Evolutionary conservation across 2,329 filamentous ascomycete genomes (phyloP).

Genomic region (Cryoendolithus antarcticus): DNA sequence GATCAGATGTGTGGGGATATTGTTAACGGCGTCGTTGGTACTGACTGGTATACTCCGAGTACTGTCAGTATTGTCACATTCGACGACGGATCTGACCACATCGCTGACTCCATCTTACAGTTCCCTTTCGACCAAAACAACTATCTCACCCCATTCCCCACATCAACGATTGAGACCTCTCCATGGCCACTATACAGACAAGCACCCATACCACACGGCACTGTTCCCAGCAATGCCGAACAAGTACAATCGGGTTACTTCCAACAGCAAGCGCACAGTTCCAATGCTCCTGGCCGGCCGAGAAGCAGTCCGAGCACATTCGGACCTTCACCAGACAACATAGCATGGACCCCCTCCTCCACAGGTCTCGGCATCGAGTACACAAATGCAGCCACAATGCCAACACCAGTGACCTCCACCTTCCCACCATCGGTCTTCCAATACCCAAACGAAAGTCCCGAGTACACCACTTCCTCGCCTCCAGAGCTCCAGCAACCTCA

Average conservation of each 20-base stretch:
- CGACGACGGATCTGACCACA: neutral
- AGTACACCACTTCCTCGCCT: constrained; percentile 16
- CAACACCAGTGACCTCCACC: constrained; percentile 20
- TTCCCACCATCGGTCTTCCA: constrained; percentile 23
- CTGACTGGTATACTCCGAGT: constrained; percentile 20
- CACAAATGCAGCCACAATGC: constrained; percentile 16
- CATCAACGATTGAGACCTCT: constrained; percentile 21
- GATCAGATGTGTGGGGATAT: constrained; percentile 17
- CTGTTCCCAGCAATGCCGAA: constrained; percentile 5
- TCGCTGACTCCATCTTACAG: constrained; percentile 7
- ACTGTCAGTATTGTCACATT: constrained; percentile 15
- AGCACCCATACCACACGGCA: constrained; percentile 15
- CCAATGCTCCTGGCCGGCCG: constrained; percentile 23
- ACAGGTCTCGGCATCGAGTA: constrained; percentile 31
- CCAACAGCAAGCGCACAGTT: too few relatives aligned
- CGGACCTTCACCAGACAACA: constrained; percentile 25
- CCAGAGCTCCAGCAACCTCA: constrained; percentile 24
- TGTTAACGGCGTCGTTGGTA: constrained; percentile 11
- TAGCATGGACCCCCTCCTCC: constrained; percentile 25
- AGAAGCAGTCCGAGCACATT: constrained; percentile 33
- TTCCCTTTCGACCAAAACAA: constrained; percentile 18
- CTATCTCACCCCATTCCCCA: constrained; percentile 23
- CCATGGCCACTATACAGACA: constrained; percentile 17
- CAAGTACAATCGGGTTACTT: too few relatives aligned
- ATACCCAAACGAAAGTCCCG: constrained; percentile 13